Evolutionary conservation across 352 stramenopile genomes (phyloP).

Genomic region (Phytophthora macrochlamydospora): DNA sequence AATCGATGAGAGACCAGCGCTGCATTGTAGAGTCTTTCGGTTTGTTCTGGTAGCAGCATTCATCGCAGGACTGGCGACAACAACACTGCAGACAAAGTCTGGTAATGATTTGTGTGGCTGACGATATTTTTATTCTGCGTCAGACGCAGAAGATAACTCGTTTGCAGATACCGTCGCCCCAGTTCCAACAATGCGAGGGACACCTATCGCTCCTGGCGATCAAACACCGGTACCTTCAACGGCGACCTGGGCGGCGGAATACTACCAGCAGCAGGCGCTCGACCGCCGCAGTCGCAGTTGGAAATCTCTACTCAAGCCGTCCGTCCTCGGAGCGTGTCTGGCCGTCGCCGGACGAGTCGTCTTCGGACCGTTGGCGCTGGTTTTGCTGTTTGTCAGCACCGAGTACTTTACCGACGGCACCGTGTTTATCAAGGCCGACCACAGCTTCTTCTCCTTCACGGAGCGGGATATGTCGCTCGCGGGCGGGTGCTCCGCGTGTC

Average conservation of each 20-base stretch:
- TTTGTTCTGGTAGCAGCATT: too few relatives aligned
- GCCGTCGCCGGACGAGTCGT: conserved; percentile 13
- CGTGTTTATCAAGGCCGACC: conserved; percentile 13
- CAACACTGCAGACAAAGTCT: too few relatives aligned
- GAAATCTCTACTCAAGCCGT: conserved; percentile 3
- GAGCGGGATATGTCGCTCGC: conserved; percentile 16
- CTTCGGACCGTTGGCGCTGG: conserved; percentile 5
- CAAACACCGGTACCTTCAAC: not conserved
- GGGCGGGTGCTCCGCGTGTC: conserved; percentile 13
- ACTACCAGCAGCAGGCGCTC: conserved; percentile 7
- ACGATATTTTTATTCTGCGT: too few relatives aligned
- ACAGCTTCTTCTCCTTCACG: conserved; percentile 19
- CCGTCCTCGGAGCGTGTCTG: conserved; percentile 7
- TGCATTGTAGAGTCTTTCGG: too few relatives aligned
- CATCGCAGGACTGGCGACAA: too few relatives aligned
- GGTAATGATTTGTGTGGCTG: too few relatives aligned
- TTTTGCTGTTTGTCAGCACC: conserved; percentile 9
- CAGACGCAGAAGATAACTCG: too few relatives aligned
- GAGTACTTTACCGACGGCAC: conserved; percentile 1
- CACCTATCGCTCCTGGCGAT: not conserved
- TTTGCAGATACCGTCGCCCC: conserved; percentile 3
- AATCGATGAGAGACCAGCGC: too few relatives aligned
- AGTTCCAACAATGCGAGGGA: not conserved
- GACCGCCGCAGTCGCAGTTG: not conserved
- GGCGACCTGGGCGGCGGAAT: conserved; percentile 8